Percentiles rank a stretch among this genome's conserved stretches.
phyloP scores from a whole-genome alignment of 1,284 basidiomycete species.

The Malassezia vespertilionis region DNA sequence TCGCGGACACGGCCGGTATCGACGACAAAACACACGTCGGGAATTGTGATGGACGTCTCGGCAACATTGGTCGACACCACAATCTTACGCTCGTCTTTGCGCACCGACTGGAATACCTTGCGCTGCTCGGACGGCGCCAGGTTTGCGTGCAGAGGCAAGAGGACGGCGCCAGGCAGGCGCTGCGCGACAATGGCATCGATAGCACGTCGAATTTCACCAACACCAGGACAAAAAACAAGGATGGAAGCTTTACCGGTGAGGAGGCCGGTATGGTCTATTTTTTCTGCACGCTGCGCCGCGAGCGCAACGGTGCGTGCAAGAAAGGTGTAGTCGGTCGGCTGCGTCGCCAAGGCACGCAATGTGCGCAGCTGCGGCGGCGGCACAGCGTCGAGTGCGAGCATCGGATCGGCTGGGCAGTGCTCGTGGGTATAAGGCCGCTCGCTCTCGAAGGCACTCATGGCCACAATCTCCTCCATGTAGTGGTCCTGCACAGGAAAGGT shows the following conservation, averaged over 20 bases:
- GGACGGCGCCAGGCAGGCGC: slow-evolving; percentile 51
- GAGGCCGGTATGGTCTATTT: slow-evolving; percentile 51
- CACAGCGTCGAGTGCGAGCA: slow-evolving; percentile 24
- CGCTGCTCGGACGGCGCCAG: slow-evolving; percentile 74
- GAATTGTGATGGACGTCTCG: slow-evolving; percentile 69
- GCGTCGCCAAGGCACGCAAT: slow-evolving; percentile 58
- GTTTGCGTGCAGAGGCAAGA: slow-evolving; percentile 81
- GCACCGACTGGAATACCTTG: slow-evolving; percentile 59
- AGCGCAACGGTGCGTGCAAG: slow-evolving; percentile 53
- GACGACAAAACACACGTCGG: slow-evolving; percentile 44
- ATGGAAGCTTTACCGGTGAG: slow-evolving; percentile 51
- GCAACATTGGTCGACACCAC: slow-evolving; percentile 84
- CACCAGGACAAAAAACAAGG: slow-evolving; percentile 74
- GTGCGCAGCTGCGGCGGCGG: slow-evolving; percentile 54
- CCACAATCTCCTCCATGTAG: slow-evolving; percentile 41
- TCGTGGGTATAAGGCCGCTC: slow-evolving; percentile 49
- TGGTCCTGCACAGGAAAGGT: slow-evolving; percentile 42
- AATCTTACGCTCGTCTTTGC: slow-evolving; percentile 61
- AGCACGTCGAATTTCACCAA: slow-evolving; percentile 54
- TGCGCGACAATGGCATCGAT: slow-evolving; percentile 58
- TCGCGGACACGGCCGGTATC: slow-evolving; percentile 86
- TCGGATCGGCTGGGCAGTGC: slow-evolving; percentile 42
- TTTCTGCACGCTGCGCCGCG: slow-evolving; percentile 55
- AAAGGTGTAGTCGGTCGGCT: slow-evolving; percentile 67
- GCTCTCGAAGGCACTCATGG: slow-evolving; percentile 18